Conservation (phyloP, 2,329 filamentous ascomycete species). For the Hypoxylon rubiginosum region DNA sequence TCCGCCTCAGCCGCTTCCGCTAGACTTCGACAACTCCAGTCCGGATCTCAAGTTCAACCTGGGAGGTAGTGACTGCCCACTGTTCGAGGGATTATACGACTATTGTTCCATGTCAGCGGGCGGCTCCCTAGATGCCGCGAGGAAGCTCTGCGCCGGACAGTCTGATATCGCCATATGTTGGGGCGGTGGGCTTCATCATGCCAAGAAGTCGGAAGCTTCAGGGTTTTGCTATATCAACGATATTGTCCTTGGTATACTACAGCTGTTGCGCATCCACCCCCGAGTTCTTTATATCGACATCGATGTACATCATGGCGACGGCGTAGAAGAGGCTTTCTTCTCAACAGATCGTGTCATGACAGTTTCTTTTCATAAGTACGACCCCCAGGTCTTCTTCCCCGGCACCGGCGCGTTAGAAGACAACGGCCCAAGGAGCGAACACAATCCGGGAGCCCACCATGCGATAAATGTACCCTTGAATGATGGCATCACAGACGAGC, state of each 20-base stretch:
- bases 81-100: conserved; percentile 95
- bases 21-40: conserved; percentile 74
- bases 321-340: conserved; percentile 93
- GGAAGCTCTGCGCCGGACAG: conserved; percentile 86
- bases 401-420: conserved; percentile 90
- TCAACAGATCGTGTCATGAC: conserved; percentile 94
- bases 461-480: conserved; percentile 90
- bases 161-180: conserved; percentile 98
- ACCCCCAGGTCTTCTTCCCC: conserved; percentile 85
- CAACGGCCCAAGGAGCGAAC: conserved; percentile 84
- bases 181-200: conserved; percentile 96
- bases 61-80: conserved; percentile 90
- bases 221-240: conserved; percentile 99
- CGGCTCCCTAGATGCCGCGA: conserved; percentile 89
- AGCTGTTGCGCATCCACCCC: conserved; percentile 85
- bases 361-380: conserved; percentile 96
- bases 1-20: conserved; percentile 71
- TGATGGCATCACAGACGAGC: conserved; percentile 90
- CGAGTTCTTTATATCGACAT: conserved; percentile 98
- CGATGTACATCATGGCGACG: conserved; percentile 93
- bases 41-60: conserved; percentile 84
- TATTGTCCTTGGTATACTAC: conserved; percentile 92
- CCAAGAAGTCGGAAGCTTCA: conserved; percentile 92
- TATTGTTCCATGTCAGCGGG: conserved; percentile 96
- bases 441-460: conserved; percentile 90